Conservation (phyloP, 306 rosid species). For the Canavalia ensiformis region DNA sequence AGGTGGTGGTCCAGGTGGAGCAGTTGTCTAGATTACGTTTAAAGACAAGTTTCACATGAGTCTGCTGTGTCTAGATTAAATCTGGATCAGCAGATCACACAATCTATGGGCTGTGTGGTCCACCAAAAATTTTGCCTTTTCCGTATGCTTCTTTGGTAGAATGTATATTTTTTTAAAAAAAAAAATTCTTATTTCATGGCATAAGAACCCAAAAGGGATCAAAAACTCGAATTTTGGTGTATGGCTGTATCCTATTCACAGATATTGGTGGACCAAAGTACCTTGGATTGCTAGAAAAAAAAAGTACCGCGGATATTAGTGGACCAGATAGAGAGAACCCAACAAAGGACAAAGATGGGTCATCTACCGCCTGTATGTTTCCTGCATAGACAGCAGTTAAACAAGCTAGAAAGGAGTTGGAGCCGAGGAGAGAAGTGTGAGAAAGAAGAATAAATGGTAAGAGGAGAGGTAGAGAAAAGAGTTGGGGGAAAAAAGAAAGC, state of each 20-base stretch:
- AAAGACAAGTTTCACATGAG: not conserved
- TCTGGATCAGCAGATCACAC: not conserved
- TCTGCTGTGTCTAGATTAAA: not conserved
- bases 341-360: conserved; percentile 1
- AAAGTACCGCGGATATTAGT: not conserved
- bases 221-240: not conserved
- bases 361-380: conserved; percentile 40
- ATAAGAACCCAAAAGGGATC: not conserved
- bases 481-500: not conserved
- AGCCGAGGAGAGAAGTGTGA: not conserved
- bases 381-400: conserved; percentile 41
- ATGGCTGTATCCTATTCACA: not conserved
- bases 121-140: not conserved
- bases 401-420: conserved; percentile 5
- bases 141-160: not conserved
- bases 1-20: conserved; percentile 9
- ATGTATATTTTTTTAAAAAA: not conserved
- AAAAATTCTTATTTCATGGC: not conserved
- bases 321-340: not conserved
- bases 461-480: not conserved
- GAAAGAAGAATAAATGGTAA: not conserved
- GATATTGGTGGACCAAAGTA: conserved; percentile 22
- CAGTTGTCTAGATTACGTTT: not conserved
- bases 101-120: conserved; percentile 4
- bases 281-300: not conserved